Base-by-base conservation (phyloP, 129 eudicot species). In the Kitagawia praeruptora region DNA sequence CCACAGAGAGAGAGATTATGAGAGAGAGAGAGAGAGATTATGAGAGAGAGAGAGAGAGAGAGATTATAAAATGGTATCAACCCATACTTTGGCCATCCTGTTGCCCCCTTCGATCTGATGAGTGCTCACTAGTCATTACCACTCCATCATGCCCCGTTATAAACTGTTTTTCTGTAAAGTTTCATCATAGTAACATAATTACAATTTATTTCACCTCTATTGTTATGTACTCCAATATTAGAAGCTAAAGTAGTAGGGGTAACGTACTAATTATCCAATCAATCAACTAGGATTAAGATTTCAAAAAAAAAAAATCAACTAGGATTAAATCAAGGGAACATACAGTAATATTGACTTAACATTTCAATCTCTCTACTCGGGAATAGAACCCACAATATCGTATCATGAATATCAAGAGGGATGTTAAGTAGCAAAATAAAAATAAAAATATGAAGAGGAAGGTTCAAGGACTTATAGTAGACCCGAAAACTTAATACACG, bases 41-140 rank as follows among this genome's bases (percentile, higher is more conserved):
- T n/a, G 19, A 66, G 11, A 31, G 40, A 66, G 70, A 66, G 38
- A 66, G 42, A 66, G 23, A 38, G 7, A 2, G 46, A 4, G 7
- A 72, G 31, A 54, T 23, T 48, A 82, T 14, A 82, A 56, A 82
- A 69, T 71, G 63, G 23, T 53, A 69, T 56, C 28, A 53, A 34
- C 64, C 81, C 85, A 82, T 82, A 37, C 82, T 56, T 71, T 81
- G 85, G 74, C 82, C 79, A 78, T 77, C 53, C 2, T 56, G 11
- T 2, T 58, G 15, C 27, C 46, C 34, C 4, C 18, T 15, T 53
- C 47, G n/a, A n/a, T n/a, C n/a, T 44, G 47, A 8, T 18, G 10
- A 46, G 9, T 38, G 0, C 1, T 25, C 48, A 37, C 9, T 46
- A 11, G 4, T 56, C 66, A 45, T 45, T 18, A 10, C 58, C 1